Conservation (phyloP, 2,329 filamentous ascomycete genomes). For the Herpotrichia juniperi region DNA sequence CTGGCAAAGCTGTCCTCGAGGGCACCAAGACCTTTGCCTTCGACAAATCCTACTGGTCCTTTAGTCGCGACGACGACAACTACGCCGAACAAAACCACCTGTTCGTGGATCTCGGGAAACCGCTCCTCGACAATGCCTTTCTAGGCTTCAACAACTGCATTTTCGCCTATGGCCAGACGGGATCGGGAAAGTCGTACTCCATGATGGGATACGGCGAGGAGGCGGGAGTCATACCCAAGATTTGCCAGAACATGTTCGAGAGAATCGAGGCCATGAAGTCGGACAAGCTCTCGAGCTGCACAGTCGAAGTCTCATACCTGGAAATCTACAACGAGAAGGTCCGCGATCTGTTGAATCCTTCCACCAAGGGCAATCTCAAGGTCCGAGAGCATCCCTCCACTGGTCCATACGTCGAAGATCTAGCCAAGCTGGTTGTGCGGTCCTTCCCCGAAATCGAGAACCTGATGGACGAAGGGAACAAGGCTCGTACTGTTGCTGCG, state of each 20-base stretch:
- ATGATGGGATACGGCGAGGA: conserved; percentile 99
- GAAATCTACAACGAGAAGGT: conserved; percentile 99
- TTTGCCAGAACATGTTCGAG: conserved; percentile 97
- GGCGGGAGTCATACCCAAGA: conserved; percentile 92
- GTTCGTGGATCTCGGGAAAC: conserved; percentile 85
- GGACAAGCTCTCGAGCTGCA: conserved; percentile 82
- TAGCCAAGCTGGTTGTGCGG: conserved; percentile 91
- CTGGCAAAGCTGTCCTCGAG: conserved; percentile 66
- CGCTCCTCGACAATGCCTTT: conserved; percentile 96
- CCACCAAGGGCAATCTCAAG: conserved; percentile 94
- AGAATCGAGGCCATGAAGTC: conserved; percentile 74
- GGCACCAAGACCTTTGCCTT: conserved; percentile 90
- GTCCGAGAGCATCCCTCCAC: conserved; percentile 98
- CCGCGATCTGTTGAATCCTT: conserved; percentile 90
- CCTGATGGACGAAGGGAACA: conserved; percentile 99
- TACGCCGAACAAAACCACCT: conserved; percentile 92
- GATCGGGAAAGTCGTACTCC: conserved; percentile 97
- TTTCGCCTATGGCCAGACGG: conserved; percentile 97
- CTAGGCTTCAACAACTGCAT: conserved; percentile 99
- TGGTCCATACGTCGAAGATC: conserved; percentile 95
- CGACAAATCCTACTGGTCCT: conserved; percentile 98
- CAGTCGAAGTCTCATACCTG: conserved; percentile 96
- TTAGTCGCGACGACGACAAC: conserved; percentile 77
- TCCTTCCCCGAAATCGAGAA: conserved; percentile 96
- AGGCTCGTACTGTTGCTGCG: conserved; percentile 94